Conservation (phyloP, 2,329 filamentous ascomycete species). For the Ceratocystis eucalypticola region DNA sequence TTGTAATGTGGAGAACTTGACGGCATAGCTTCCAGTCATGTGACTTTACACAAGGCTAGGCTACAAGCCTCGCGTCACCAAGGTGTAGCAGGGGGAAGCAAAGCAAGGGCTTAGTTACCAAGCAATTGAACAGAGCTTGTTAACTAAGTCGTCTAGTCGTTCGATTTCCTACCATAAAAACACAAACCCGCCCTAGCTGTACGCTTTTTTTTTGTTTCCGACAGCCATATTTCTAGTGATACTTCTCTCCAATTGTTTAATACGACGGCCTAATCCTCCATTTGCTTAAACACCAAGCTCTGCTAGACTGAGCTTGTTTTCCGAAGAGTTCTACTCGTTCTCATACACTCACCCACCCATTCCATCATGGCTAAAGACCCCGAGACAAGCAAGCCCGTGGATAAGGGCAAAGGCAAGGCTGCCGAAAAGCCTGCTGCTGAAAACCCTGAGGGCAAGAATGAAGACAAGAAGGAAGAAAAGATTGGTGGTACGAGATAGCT, state of each 20-base stretch:
- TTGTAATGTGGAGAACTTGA: not conserved
- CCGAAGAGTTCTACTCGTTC: not conserved
- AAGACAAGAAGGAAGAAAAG: slow-evolving; percentile 39
- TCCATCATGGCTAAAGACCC: slow-evolving; percentile 80
- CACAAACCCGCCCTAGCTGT: slow-evolving; percentile 11
- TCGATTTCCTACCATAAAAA: slow-evolving; percentile 7
- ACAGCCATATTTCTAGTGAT: slow-evolving; percentile 5
- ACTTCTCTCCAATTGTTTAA: not conserved
- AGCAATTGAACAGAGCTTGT: slow-evolving; percentile 3
- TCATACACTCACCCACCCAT: not conserved
- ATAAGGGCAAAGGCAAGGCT: slow-evolving; percentile 96
- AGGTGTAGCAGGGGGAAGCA: slow-evolving; percentile 19
- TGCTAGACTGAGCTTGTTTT: slow-evolving; percentile 2
- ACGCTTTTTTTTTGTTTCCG: not conserved
- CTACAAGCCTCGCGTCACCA: slow-evolving; percentile 29
- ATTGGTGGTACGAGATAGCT: slow-evolving; percentile 33
- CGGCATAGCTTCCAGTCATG: slow-evolving; percentile 10
- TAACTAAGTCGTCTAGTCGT: slow-evolving; percentile 13
- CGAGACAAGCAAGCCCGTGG: slow-evolving; percentile 67
- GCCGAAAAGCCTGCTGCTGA: slow-evolving; percentile 46
- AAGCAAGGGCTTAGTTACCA: not conserved
- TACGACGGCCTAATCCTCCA: not conserved
- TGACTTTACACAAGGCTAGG: slow-evolving; percentile 23
- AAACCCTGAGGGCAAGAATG: slow-evolving; percentile 55
- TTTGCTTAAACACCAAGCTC: slow-evolving; percentile 2